These are phyloP conservation scores for Dendrothele bispora DNA, from an alignment of 768 basidiomycete genomes.

Conservation along the genomic window DNA sequence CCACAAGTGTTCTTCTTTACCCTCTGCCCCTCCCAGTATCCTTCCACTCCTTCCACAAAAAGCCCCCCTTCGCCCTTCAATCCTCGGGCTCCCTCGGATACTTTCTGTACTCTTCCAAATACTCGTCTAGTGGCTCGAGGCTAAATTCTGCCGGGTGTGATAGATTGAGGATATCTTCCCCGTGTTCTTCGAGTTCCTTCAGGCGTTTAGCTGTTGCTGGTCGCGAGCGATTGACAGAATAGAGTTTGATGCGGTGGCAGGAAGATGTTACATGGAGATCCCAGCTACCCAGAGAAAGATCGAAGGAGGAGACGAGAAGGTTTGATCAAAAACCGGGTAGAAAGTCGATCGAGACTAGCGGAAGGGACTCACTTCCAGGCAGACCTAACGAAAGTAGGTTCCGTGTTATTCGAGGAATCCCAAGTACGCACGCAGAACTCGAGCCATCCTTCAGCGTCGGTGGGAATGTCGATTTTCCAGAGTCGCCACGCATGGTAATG, in stretches of 20 bases:
- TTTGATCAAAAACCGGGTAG: neutral
- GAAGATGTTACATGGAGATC: slow-evolving; percentile 55
- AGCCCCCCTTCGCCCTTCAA: slow-evolving; percentile 16
- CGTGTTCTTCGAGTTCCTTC: slow-evolving; percentile 35
- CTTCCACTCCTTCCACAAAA: no score
- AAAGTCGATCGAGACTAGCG: neutral
- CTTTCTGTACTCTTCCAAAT: slow-evolving; percentile 21
- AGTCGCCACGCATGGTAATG: slow-evolving; percentile 57
- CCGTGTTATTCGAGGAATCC: slow-evolving; percentile 59
- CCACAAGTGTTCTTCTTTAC: no score
- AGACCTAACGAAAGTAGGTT: slow-evolving; percentile 54
- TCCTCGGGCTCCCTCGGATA: slow-evolving; percentile 31
- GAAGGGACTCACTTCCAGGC: slow-evolving; percentile 47
- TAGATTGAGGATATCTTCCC: slow-evolving; percentile 35
- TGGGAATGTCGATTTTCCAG: slow-evolving; percentile 51
- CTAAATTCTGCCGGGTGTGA: slow-evolving; percentile 38
- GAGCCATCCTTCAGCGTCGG: slow-evolving; percentile 57
- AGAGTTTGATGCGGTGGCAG: slow-evolving; percentile 52
- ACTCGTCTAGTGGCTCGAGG: slow-evolving; percentile 32
- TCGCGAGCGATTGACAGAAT: slow-evolving; percentile 46
- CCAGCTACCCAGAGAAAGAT: slow-evolving; percentile 33
- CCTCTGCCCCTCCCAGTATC: no score
- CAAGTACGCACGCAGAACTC: slow-evolving; percentile 56
- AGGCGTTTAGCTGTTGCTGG: slow-evolving; percentile 44
- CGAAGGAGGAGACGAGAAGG: neutral